Evolutionary conservation across 768 basidiomycete species (phyloP).

Genomic region (Amanita pseudoporphyria): DNA sequence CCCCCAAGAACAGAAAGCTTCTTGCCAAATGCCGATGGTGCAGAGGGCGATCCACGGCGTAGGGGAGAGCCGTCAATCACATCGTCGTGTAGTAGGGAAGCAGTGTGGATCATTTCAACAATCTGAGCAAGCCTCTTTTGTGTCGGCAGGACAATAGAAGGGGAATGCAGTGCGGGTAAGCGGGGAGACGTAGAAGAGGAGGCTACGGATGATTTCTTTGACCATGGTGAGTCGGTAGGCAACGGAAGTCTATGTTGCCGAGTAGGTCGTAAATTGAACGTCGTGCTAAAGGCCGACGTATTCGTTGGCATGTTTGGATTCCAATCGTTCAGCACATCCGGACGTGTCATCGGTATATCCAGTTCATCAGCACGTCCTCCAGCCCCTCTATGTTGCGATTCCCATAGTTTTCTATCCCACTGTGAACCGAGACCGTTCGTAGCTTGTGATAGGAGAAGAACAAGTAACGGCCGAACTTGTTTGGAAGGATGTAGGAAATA

Average conservation of each 20-base stretch:
- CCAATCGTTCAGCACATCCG: conserved; percentile 81
- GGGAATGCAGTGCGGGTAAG: conserved; percentile 13
- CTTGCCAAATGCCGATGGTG: conserved; percentile 78
- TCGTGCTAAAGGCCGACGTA: conserved; percentile 42
- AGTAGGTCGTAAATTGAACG: conserved; percentile 26
- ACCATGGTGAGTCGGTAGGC: conserved; percentile 18
- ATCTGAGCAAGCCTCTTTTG: conserved; percentile 89
- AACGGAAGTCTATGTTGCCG: conserved; percentile 16
- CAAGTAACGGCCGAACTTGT: conserved; percentile 80
- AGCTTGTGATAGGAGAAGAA: conserved; percentile 79
- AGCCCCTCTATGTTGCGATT: conserved; percentile 39
- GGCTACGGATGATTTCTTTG: conserved; percentile 1
- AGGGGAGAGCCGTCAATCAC: conserved; percentile 81
- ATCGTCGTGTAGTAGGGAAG: conserved; percentile 92
- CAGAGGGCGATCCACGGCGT: conserved; percentile 68
- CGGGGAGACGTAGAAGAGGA: conserved; percentile 4
- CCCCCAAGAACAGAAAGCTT: conserved; percentile 84
- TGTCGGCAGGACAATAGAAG: conserved; percentile 56
- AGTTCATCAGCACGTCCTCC: conserved; percentile 47
- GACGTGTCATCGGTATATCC: conserved; percentile 60
- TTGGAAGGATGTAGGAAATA: conserved; percentile 90
- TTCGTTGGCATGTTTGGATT: conserved; percentile 69
- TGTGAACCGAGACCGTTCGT: conserved; percentile 77
- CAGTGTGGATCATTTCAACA: conserved; percentile 95
- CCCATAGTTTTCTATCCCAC: conserved; percentile 49